Percentiles rank a stretch among this genome's conserved stretches.
These are phyloP conservation scores for Tricholoma saponaceum DNA, from an alignment of 768 basidiomycete species.

Conservation along the genomic window DNA sequence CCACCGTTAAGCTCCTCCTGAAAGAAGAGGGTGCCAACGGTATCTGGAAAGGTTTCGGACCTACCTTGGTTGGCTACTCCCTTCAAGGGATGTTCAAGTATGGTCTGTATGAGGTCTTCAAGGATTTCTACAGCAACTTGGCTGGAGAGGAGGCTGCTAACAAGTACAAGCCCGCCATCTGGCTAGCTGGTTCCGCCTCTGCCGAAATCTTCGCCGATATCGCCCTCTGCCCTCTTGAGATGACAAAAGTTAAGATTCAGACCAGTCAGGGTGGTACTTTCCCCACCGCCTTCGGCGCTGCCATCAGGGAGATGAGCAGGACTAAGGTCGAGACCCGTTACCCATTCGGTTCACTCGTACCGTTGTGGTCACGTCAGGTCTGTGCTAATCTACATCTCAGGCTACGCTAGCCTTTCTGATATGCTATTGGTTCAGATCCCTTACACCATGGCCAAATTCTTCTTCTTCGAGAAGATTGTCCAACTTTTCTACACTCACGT, in stretches of 20 bases:
- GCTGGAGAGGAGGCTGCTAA: conserved; percentile 78
- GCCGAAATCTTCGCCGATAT: conserved; percentile 96
- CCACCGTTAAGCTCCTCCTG: conserved; percentile 59
- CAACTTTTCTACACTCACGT: conserved; percentile 85
- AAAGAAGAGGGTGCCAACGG: conserved; percentile 81
- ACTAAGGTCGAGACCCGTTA: conserved; percentile 71
- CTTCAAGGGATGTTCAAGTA: conserved; percentile 98
- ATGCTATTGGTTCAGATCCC: conserved; percentile 60
- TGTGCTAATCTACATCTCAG: background rate
- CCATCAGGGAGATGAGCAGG: conserved; percentile 64
- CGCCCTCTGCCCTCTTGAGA: conserved; percentile 92
- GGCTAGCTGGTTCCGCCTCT: conserved; percentile 91
- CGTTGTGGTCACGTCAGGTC: conserved; percentile 87
- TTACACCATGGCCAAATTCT: conserved; percentile 99
- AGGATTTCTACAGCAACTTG: conserved; percentile 86
- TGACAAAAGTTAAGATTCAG: conserved; percentile 91
- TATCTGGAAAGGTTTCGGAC: conserved; percentile 93
- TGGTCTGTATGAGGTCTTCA: conserved; percentile 97
- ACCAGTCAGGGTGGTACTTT: conserved; percentile 72
- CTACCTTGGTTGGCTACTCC: conserved; percentile 91
- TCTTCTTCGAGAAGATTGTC: conserved; percentile 90
- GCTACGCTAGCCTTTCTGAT: background rate
- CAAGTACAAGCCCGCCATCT: conserved; percentile 87
- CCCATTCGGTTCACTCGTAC: conserved; percentile 82
- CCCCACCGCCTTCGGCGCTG: conserved; percentile 71